Percentiles rank a stretch among this genome's conserved stretches.
phyloP scores from a whole-genome alignment of 345 rosid species.

The Kernera saxatilis region DNA sequence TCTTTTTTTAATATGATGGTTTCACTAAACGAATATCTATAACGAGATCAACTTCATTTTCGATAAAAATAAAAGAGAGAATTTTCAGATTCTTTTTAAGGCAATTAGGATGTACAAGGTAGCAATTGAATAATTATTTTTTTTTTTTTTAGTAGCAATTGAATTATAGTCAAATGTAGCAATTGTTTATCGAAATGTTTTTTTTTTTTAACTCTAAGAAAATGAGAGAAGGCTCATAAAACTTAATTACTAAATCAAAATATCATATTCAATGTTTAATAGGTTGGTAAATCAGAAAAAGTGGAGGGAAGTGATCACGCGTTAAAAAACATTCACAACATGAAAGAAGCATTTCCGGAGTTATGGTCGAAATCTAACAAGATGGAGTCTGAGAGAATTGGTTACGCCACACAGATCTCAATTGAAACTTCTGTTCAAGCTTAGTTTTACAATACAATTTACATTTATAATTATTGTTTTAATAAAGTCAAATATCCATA shows the following conservation, averaged over 20 bases:
- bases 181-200: neutral
- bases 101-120: no score
- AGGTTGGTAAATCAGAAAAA: slow-evolving; percentile 69
- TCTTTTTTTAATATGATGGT: neutral
- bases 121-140: no score
- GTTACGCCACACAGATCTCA: slow-evolving; percentile 35
- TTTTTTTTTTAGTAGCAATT: neutral
- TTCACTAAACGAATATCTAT: neutral
- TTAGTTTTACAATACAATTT: neutral
- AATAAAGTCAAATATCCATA: neutral
- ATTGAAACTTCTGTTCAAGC: slow-evolving; percentile 60
- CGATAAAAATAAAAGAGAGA: no score
- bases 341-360: slow-evolving; percentile 70
- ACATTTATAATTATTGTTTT: neutral
- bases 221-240: neutral
- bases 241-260: neutral
- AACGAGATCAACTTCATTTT: no score
- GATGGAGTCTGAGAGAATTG: slow-evolving; percentile 35
- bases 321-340: slow-evolving; percentile 73
- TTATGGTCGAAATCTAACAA: slow-evolving; percentile 50
- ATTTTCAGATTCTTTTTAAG: no score
- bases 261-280: neutral
- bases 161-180: neutral
- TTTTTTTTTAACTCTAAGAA: no score
- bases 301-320: slow-evolving; percentile 70